Conservation (phyloP, 2,329 filamentous ascomycete genomes). For the Colletotrichum echinochloae region DNA sequence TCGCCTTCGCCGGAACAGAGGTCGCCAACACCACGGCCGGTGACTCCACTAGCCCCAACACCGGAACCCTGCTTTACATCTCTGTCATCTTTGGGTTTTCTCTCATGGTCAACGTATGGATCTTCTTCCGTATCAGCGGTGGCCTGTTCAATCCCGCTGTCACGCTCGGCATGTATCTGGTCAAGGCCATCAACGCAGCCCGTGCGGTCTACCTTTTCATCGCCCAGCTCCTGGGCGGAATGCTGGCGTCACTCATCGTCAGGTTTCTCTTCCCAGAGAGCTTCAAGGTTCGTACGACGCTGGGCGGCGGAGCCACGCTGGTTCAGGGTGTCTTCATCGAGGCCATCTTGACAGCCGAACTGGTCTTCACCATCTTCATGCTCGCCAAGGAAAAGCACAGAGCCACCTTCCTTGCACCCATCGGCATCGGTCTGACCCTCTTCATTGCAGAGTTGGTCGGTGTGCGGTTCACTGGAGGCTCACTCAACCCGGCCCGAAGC, state of each 20-base stretch:
- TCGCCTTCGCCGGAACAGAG: slow-evolving; percentile 56
- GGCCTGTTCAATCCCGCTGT: slow-evolving; percentile 54
- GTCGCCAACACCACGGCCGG: slow-evolving; percentile 55
- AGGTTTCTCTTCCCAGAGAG: slow-evolving; percentile 57
- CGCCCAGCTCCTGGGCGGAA: slow-evolving; percentile 64
- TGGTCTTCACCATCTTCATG: slow-evolving; percentile 64
- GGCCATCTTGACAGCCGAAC: slow-evolving; percentile 60
- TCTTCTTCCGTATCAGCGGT: slow-evolving; percentile 60
- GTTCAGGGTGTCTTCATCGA: slow-evolving; percentile 64
- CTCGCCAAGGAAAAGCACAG: slow-evolving; percentile 63
- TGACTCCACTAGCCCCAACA: slow-evolving; percentile 57
- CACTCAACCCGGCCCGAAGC: slow-evolving; percentile 60
- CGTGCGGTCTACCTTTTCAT: slow-evolving; percentile 61
- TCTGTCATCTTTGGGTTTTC: slow-evolving; percentile 57
- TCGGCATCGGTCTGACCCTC: slow-evolving; percentile 60
- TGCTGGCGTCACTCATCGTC: slow-evolving; percentile 56
- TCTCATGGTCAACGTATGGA: slow-evolving; percentile 60
- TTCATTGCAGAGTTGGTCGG: slow-evolving; percentile 60
- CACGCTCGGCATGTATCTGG: slow-evolving; percentile 64
- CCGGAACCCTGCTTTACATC: slow-evolving; percentile 57
- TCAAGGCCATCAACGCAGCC: slow-evolving; percentile 59
- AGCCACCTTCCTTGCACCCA: slow-evolving; percentile 60
- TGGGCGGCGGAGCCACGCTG: slow-evolving; percentile 53
- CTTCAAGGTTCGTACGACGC: slow-evolving; percentile 56
- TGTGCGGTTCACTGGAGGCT: slow-evolving; percentile 61